These are phyloP conservation scores for Lunularia cruciata DNA, from an alignment of 225 moss, liverwort and hornwort species.

Conservation along the genomic window DNA sequence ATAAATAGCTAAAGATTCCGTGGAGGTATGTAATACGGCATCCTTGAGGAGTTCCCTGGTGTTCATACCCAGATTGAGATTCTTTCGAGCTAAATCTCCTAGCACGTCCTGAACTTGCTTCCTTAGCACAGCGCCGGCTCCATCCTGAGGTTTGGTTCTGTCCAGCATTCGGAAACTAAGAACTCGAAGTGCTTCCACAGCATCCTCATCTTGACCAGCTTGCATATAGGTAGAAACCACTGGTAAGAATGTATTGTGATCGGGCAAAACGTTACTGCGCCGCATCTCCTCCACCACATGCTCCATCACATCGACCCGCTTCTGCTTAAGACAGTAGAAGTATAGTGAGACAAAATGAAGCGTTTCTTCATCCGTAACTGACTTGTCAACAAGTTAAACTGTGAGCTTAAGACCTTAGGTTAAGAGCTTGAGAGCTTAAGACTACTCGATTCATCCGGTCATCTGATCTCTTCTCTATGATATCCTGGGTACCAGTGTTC, in stretches of 20 bases:
- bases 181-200: conserved; percentile 74
- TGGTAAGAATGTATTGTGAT: conserved; percentile 83
- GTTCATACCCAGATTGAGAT: conserved; percentile 26
- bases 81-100: conserved; percentile 33
- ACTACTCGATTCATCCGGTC: no score
- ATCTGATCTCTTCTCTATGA: no score
- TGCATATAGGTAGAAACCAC: conserved; percentile 87
- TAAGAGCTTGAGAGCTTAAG: no score
- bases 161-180: conserved; percentile 80
- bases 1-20: conserved; percentile 37
- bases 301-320: conserved; percentile 81
- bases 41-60: conserved; percentile 34
- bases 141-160: conserved; percentile 6
- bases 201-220: conserved; percentile 65
- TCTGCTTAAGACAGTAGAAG: conserved; percentile 45
- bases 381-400: no score
- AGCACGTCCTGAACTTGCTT: conserved; percentile 27
- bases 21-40: conserved; percentile 31
- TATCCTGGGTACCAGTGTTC: no score
- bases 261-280: conserved; percentile 58
- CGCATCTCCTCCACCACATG: conserved; percentile 93
- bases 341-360: background rate
- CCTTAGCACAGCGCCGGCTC: background rate
- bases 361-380: no score
- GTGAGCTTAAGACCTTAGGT: no score